Percentiles rank a stretch among this genome's conserved stretches.
Conservation (phyloP, 345 rosid species). For the Chamaenerion angustifolium region DNA sequence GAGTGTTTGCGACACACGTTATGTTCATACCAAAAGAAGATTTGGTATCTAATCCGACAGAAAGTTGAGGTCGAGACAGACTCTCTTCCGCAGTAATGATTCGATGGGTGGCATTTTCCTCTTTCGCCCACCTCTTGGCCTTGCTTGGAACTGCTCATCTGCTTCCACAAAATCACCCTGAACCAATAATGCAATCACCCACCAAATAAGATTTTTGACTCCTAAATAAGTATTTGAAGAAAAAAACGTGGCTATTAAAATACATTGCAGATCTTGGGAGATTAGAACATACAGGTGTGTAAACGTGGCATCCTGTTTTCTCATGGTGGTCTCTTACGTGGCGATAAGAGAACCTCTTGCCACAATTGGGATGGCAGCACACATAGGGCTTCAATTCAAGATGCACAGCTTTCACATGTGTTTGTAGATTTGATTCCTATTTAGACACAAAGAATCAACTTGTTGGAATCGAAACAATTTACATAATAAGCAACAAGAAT, state of each 20-base stretch:
- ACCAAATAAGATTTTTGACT: not conserved
- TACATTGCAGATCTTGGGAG: not conserved
- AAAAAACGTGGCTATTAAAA: not conserved
- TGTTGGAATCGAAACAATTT: no score
- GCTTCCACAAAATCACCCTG: slow-evolving; percentile 72
- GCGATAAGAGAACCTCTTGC: slow-evolving; percentile 57
- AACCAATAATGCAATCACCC: slow-evolving; percentile 3
- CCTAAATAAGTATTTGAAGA: not conserved
- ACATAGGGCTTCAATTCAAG: slow-evolving; percentile 34
- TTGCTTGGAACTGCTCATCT: slow-evolving; percentile 48
- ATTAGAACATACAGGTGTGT: slow-evolving; percentile 35
- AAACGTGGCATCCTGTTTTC: slow-evolving; percentile 38
- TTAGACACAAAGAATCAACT: not conserved
- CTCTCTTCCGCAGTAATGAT: slow-evolving; percentile 51
- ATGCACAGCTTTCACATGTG: slow-evolving; percentile 67
- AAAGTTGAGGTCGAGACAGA: slow-evolving; percentile 15
- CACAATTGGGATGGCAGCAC: slow-evolving; percentile 50
- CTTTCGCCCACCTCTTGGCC: slow-evolving; percentile 78
- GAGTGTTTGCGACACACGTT: no score
- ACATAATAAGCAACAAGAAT: no score
- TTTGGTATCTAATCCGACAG: not conserved
- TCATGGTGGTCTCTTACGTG: slow-evolving; percentile 77
- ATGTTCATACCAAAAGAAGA: no score
- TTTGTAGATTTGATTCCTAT: slow-evolving; percentile 59
- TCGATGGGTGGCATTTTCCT: slow-evolving; percentile 43